Base-by-base conservation (phyloP, 2,329 filamentous ascomycete species). In the Trichoderma arundinaceum region DNA sequence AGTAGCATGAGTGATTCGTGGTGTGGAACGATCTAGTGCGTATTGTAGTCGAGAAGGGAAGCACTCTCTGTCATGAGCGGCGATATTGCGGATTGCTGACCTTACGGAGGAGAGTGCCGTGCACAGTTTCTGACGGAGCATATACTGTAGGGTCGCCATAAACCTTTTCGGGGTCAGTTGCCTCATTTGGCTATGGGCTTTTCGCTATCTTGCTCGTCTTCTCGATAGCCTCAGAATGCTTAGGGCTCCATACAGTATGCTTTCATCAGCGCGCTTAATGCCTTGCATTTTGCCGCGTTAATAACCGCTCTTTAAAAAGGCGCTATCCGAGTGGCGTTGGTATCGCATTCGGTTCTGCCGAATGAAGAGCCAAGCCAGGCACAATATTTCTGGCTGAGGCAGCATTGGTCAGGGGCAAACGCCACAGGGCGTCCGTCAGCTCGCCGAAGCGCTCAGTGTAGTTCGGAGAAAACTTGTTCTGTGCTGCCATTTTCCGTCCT, bases 371-470 rank as follows among this genome's bases (percentile, higher is more conserved):
- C 60, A 39, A 5, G 17, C 39, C 32, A 63, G 39, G 51, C 39
- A 63, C 39, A 22, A 46, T 17, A 7, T 46, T 28, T n/a, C 49
- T 54, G 4, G 13, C 17, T 54, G 28, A 33, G 49, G 60, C 60
- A 46, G 38, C 33, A 35, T 17, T 19, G 49, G n/a, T 41, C 39
- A 43, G 39, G 60, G 60, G 39, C 60, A 63, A 63, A 63, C 60
- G 60, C 60, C 60, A 63, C 60, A 12, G 15, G 28, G 60, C 49
- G 49, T 28, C 49, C 54, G 60, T 63, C 60, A 63, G 35, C 22
- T 53, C 19, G 17, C 48, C 22, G 28, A 54, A 46, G 38, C 39
- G 49, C 32, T 46, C 28, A 46, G 38, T 38, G 19, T 7, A 15
- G 12, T 28, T 38, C 15, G 48, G 28, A 44, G 9, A 54, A 54